Base-by-base conservation (phyloP, 2,329 filamentous ascomycete species). In the Colletotrichum aenigma region DNA sequence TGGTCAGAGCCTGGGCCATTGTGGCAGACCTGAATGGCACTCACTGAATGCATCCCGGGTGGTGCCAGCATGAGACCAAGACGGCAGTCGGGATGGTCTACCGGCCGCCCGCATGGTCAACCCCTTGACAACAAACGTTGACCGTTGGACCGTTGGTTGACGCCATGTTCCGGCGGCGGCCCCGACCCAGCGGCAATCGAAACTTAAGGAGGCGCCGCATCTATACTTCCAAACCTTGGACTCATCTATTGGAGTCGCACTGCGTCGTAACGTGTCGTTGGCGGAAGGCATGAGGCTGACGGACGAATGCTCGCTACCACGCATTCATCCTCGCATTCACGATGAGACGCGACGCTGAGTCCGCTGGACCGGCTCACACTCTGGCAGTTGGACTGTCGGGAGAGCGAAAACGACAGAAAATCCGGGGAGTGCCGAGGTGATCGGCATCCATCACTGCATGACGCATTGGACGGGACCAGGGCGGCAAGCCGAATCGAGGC, bases 51-150 rank as follows among this genome's bases (percentile, higher is more conserved):
- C 12, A 58, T 38, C 65, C 56, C 34, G 28, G 34, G 6, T 21
- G 67, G 24, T 65, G 58, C 36, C 34, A 72, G 61, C 38, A 43
- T 71, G 69, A 66, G 24, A 73, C 70, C 66, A 70, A 62, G 66
- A 52, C 68, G 61, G 62, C 43, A 70, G 58, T 34, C 66, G 58
- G 66, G 56, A 24, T 74, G 30, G 21, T 58, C 66, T 52, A 60
- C 52, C 70, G 18, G 61, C 15, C 34, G 70, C 24, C 32, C 34
- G 26, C 56, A 56, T 73, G 56, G 66, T 28, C 38, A 56, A 55
- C 18, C 69, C 72, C 55, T 66, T 36, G 56, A 48, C 62, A 62
- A 71, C 28, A 58, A 55, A 67, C 38, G 55, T 75, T 72, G 69
- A 75, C 61, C 16, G 38, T 36, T 52, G 36, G 36, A 75, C 61